These are phyloP conservation scores for Aspergillus sp. DNA, from an alignment of 2,329 filamentous ascomycete species.

Conservation along the genomic window DNA sequence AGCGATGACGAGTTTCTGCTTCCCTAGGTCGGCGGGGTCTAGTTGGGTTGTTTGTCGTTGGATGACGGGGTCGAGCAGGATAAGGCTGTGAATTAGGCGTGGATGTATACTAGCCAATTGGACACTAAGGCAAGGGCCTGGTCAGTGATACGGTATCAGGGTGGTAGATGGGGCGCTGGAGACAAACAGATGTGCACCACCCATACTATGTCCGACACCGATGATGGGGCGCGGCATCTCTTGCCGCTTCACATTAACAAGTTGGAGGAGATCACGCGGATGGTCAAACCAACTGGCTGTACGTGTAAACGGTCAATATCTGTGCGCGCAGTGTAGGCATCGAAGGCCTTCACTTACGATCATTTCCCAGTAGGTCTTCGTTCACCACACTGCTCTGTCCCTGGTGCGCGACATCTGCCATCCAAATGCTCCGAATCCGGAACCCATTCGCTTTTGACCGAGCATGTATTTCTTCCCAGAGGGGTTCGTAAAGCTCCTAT, in stretches of 20 bases:
- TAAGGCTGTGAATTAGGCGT: conserved; percentile 70
- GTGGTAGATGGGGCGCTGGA: background rate
- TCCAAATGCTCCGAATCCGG: conserved; percentile 80
- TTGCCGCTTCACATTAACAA: conserved; percentile 79
- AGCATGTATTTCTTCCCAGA: conserved; percentile 79
- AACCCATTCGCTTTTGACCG: conserved; percentile 60
- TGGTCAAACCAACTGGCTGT: conserved; percentile 83
- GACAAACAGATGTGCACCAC: conserved; percentile 64
- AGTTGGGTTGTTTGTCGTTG: conserved; percentile 48
- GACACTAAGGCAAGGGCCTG: conserved; percentile 36
- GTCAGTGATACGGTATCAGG: conserved; percentile 19
- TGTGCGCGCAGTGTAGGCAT: background rate
- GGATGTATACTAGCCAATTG: conserved; percentile 76
- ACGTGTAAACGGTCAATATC: conserved; percentile 18
- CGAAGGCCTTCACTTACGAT: conserved; percentile 60
- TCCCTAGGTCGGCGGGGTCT: conserved; percentile 23
- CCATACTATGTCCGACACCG: conserved; percentile 87
- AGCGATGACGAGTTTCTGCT: conserved; percentile 28
- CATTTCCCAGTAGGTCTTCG: conserved; percentile 73
- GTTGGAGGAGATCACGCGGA: conserved; percentile 76
- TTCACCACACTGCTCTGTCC: conserved; percentile 78
- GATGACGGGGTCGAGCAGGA: conserved; percentile 85
- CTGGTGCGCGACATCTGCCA: conserved; percentile 84
- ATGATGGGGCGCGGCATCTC: conserved; percentile 80
- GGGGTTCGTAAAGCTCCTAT: conserved; percentile 85